Evolutionary conservation across 2,329 filamentous ascomycete species (phyloP).

Genomic region (Xylaria sp.): DNA sequence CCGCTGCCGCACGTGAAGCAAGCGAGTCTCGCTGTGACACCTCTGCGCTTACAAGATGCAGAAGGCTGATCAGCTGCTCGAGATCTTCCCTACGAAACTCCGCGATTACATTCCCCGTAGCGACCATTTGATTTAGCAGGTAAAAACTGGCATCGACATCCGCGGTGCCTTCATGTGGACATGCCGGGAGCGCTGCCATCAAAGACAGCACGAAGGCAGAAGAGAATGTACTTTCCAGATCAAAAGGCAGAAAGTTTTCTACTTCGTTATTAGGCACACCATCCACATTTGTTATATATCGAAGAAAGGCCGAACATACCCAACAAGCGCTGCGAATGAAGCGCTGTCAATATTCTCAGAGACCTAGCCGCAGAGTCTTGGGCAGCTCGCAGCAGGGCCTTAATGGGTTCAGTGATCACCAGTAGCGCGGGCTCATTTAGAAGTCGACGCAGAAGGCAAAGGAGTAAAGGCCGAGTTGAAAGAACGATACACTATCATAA

Average conservation of each 20-base stretch:
- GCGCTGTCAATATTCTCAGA: slow-evolving; percentile 11
- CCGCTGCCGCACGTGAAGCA: neutral
- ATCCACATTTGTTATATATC: neutral
- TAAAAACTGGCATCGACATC: slow-evolving; percentile 16
- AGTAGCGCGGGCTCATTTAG: slow-evolving; percentile 1
- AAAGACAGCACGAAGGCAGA: slow-evolving; percentile 21
- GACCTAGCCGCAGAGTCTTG: slow-evolving; percentile 23
- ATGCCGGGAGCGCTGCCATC: slow-evolving; percentile 14
- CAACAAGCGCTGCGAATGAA: slow-evolving; percentile 20
- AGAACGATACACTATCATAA: slow-evolving; percentile 20
- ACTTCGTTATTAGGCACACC: neutral
- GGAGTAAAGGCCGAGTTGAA: slow-evolving; percentile 14
- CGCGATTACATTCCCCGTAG: slow-evolving; percentile 17
- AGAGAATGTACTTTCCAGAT: slow-evolving; percentile 24
- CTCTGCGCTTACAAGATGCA: slow-evolving; percentile 12
- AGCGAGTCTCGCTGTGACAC: slow-evolving; percentile 2
- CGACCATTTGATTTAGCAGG: slow-evolving; percentile 19
- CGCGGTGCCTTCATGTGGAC: slow-evolving; percentile 7
- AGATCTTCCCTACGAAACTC: slow-evolving; percentile 21
- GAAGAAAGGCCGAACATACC: neutral
- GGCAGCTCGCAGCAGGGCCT: slow-evolving; percentile 17
- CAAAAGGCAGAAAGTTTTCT: slow-evolving; percentile 25
- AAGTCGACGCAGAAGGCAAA: slow-evolving; percentile 13
- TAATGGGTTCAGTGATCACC: slow-evolving; percentile 19
- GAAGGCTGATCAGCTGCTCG: slow-evolving; percentile 18